Conservation (phyloP, 306 rosid species). For the Vigna unguiculata region DNA sequence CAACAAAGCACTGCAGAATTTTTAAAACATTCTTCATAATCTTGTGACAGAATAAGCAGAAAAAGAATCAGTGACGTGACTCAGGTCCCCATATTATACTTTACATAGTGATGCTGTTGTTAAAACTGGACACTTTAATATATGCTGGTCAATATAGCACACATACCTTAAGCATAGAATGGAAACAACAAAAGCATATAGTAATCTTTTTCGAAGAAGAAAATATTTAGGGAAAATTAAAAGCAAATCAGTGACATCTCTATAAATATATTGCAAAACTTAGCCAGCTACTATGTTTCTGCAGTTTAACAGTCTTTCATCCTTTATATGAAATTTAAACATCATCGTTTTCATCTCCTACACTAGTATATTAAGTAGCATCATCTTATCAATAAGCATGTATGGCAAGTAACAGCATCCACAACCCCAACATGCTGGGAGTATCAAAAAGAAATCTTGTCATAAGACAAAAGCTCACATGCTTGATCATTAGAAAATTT, state of each 20-base stretch:
- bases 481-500: background rate
- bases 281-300: constrained; percentile 14
- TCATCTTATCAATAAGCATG: background rate
- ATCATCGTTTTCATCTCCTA: constrained; percentile 17
- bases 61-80: background rate
- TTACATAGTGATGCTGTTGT: constrained; percentile 1
- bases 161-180: constrained; percentile 21
- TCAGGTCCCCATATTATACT: background rate
- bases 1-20: background rate
- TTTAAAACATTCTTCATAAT: background rate
- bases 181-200: background rate
- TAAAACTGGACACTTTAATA: background rate
- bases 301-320: constrained; percentile 24
- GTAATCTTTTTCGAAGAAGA: background rate
- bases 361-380: constrained; percentile 30
- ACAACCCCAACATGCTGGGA: background rate
- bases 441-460: background rate
- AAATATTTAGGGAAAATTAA: background rate
- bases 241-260: constrained; percentile 24
- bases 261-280: constrained; percentile 15
- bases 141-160: background rate
- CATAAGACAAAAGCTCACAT: background rate
- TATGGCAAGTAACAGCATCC: constrained; percentile 13
- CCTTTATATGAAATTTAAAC: constrained; percentile 3
- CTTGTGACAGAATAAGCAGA: background rate